Evolutionary conservation across 208 protist species (phyloP).

Genomic region (Zelonia costaricensis): DNA sequence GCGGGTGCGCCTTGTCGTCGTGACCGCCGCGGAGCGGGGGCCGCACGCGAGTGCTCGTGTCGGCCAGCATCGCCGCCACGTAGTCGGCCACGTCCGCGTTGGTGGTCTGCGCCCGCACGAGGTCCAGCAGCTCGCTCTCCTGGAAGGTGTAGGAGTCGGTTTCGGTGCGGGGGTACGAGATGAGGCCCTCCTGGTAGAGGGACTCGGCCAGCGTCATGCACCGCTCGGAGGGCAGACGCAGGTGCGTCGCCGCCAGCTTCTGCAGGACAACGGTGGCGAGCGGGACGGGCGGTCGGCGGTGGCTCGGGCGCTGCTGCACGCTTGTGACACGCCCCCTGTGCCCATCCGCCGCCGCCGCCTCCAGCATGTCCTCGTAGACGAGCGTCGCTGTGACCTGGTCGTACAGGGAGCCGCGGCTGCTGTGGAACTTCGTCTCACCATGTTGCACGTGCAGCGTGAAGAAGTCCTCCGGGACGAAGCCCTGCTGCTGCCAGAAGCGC

Average conservation of each 20-base stretch:
- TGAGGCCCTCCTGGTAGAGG: constrained; percentile 91
- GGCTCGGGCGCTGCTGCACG: constrained; percentile 76
- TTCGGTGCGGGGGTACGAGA: constrained; percentile 98
- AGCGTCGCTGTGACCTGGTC: constrained; percentile 77
- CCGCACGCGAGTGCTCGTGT: constrained; percentile 71
- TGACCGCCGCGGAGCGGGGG: constrained; percentile 93
- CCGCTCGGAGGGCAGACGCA: constrained; percentile 92
- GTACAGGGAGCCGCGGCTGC: constrained; percentile 69
- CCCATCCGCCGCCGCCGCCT: constrained; percentile 33
- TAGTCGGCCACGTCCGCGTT: constrained; percentile 64
- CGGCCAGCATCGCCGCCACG: constrained; percentile 54
- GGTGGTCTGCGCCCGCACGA: constrained; percentile 75
- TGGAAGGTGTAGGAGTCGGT: constrained; percentile 95
- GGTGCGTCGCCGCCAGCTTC: constrained; percentile 93
- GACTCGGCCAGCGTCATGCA: constrained; percentile 96
- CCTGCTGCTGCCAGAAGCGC: constrained; percentile 83
- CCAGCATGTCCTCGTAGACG: constrained; percentile 71
- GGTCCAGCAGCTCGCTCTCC: constrained; percentile 77
- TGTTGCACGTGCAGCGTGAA: constrained; percentile 62
- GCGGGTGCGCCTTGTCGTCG: constrained; percentile 98
- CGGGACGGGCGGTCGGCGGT: constrained; percentile 89
- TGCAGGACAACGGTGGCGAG: constrained; percentile 98
- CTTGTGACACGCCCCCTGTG: constrained; percentile 49
- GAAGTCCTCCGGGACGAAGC: constrained; percentile 86
- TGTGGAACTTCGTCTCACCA: constrained; percentile 56